Evolutionary conservation across 768 basidiomycete genomes (phyloP), one percentile per base, ranked within the genome.

Genomic region (Boletus rubroflammeus): DNA sequence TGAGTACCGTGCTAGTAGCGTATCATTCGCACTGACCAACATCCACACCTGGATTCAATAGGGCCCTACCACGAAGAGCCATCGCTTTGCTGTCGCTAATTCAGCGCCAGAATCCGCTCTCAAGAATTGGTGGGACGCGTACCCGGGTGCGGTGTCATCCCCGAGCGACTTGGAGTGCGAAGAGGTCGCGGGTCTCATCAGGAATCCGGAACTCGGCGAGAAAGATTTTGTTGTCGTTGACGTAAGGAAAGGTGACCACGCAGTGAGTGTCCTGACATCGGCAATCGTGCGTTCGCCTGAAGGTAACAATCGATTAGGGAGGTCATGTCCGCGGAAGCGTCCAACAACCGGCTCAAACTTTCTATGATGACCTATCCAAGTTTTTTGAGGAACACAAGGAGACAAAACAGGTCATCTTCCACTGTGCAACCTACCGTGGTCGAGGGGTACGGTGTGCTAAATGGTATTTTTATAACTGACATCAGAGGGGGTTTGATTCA

Each of bases 71-170:
- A 36, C n/a, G 35, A 36, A 36, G 35, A 36, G 17, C 15, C 2
- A 36, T 17, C 6, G 35, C 8, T 36, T 15, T 17, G 35, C n/a
- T n/a, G 35, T 3, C 6, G 35, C 17, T 15, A n/a, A 17, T 17
- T 17, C 8, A 8, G 35, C n/a, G 15, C 35, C 7, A 8, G 35
- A 36, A 9, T 36, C 35, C 6, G n/a, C 35, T 17, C 6, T 83
- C 31, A 62, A 68, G 15, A 69, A 69, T 3, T 83, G 78, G 79
- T 81, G 79, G 80, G 77, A 82, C 50, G 81, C 80, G 0, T 82
- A 78, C 59, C 82, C 83, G 0, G 41, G 58, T 6, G 69, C 54
- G 3, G 34, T 62, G 38, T 73, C 78, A 2, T 61, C 70, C 2
- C 70, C 72, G 6, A 21, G 29, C 29, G 13, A 13, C 3, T 45